Conservation (phyloP, 1,284 basidiomycete species). For the Cystobasidiaceae sp. region DNA sequence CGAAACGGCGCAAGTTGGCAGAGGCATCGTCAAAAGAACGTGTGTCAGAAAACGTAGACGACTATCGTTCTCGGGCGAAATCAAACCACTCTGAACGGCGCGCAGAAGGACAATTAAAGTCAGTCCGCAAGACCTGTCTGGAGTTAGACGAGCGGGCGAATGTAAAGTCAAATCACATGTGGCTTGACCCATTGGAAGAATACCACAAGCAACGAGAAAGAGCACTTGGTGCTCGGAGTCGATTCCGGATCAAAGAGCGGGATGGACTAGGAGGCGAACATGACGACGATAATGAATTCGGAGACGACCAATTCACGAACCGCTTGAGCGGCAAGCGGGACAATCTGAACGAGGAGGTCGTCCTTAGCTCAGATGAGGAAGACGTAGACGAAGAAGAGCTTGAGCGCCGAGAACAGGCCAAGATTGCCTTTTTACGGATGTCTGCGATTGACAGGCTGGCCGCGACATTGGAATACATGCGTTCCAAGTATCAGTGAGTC, state of each 20-base stretch:
- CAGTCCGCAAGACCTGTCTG: conserved; percentile 35
- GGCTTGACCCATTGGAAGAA: conserved; percentile 38
- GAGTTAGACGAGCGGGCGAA: conserved; percentile 37
- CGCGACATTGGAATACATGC: conserved; percentile 65
- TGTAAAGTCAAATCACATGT: conserved; percentile 34
- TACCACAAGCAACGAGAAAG: conserved; percentile 12
- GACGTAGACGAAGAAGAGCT: conserved; percentile 19
- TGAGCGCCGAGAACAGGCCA: neutral
- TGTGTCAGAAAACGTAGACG: neutral
- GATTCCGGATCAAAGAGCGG: conserved; percentile 29
- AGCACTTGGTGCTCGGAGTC: conserved; percentile 30
- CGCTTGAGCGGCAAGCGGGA: neutral
- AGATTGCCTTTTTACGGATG: neutral
- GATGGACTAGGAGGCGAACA: conserved; percentile 30
- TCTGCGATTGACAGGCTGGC: conserved; percentile 65
- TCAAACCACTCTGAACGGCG: conserved; percentile 29
- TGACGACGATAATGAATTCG: conserved; percentile 29
- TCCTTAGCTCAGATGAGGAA: neutral
- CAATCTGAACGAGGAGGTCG: conserved; percentile 12
- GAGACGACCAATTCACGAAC: conserved; percentile 17
- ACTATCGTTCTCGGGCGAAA: conserved; percentile 12
- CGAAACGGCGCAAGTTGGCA: conserved; percentile 15
- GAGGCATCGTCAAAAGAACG: neutral
- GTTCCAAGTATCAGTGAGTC: conserved; percentile 50
- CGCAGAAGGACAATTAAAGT: conserved; percentile 34